These are phyloP conservation scores for Eremothecium sinecaudum DNA, from an alignment of 1,139 yeast genomes.

Conservation along the genomic window DNA sequence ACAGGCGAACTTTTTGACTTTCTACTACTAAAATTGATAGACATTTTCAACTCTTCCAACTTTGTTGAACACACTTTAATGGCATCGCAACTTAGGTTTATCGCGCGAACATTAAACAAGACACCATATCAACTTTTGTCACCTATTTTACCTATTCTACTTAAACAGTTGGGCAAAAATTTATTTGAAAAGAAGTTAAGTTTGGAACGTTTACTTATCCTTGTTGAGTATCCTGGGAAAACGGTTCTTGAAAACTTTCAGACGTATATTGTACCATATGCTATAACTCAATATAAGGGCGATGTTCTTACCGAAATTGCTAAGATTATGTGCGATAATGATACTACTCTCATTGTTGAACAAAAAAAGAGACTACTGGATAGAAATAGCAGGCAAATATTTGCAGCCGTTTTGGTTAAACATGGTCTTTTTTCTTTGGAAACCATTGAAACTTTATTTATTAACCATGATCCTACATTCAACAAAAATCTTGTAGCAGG, in stretches of 20 bases:
- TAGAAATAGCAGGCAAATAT: conserved; percentile 28
- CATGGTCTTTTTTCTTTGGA: conserved; percentile 27
- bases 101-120: conserved; percentile 37
- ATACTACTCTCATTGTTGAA: conserved; percentile 14
- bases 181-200: conserved; percentile 43
- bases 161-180: conserved; percentile 53
- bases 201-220: conserved; percentile 49
- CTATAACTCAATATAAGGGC: conserved; percentile 54
- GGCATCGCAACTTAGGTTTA: conserved; percentile 26
- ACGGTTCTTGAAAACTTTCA: conserved; percentile 62
- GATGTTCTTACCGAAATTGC: conserved; percentile 57
- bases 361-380: conserved; percentile 19
- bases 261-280: conserved; percentile 66
- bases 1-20: conserved; percentile 27
- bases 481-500: conserved; percentile 22
- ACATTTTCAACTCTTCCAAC: conserved; percentile 26
- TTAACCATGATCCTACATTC: conserved; percentile 25
- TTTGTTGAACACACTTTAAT: conserved; percentile 26
- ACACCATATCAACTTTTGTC: conserved; percentile 65
- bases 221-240: conserved; percentile 51
- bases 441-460: conserved; percentile 24
- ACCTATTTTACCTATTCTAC: conserved; percentile 71
- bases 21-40: conserved; percentile 25
- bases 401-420: conserved; percentile 29
- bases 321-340: conserved; percentile 27